Evolutionary conservation across 805 yeast species (phyloP).

Genomic region (Candida tammaniensis): DNA sequence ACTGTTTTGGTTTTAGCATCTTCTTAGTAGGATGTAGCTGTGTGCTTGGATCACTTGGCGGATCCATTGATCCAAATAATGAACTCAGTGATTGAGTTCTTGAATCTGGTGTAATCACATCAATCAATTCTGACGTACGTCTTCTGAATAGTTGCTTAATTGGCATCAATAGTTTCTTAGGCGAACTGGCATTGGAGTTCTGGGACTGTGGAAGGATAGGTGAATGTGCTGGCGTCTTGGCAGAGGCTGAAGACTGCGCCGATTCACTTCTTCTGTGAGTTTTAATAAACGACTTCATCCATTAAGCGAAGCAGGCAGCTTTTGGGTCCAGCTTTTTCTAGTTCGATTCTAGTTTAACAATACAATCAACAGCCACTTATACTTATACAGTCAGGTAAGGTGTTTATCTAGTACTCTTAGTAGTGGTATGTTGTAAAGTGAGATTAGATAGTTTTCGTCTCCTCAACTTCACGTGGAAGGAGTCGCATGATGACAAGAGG

Average conservation of each 20-base stretch:
- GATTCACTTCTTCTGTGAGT: slow-evolving; percentile 23
- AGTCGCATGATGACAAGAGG: too few relatives aligned
- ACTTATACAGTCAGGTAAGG: too few relatives aligned
- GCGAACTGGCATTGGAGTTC: slow-evolving; percentile 16
- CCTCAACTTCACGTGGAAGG: too few relatives aligned
- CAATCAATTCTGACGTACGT: slow-evolving; percentile 1
- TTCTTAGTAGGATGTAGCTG: not conserved
- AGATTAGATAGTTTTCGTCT: too few relatives aligned
- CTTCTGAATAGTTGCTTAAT: slow-evolving; percentile 29
- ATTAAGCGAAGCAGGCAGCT: too few relatives aligned
- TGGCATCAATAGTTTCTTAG: slow-evolving; percentile 37
- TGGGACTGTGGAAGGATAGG: slow-evolving; percentile 16
- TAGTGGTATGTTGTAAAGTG: too few relatives aligned
- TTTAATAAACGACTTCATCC: slow-evolving; percentile 29
- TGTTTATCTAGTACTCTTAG: too few relatives aligned
- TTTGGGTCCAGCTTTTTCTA: too few relatives aligned
- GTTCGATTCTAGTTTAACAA: too few relatives aligned
- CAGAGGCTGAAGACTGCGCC: slow-evolving; percentile 8
- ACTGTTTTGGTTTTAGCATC: slow-evolving; percentile 4
- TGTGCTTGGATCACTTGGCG: not conserved
- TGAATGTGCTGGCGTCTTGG: slow-evolving; percentile 19
- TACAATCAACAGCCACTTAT: too few relatives aligned
- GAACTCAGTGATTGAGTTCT: too few relatives aligned
- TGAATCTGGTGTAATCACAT: not conserved
- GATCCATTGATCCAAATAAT: too few relatives aligned